Base-by-base conservation (phyloP, 768 basidiomycete species). In the Boletus vermiculosoides region DNA sequence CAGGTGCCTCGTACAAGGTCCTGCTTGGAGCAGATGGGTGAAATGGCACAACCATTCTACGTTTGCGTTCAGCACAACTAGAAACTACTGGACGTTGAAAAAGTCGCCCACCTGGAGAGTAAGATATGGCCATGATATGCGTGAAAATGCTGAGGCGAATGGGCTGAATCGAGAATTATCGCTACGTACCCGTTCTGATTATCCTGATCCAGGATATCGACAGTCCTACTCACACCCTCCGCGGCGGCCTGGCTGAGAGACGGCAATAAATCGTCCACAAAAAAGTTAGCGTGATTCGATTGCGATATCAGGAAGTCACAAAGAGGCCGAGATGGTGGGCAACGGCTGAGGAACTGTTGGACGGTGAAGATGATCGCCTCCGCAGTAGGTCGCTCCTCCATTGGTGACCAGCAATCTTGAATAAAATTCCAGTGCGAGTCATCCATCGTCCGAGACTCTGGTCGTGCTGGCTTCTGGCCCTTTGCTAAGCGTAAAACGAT, bases 391-490 rank as follows among this genome's bases (percentile, higher is more conserved):
- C 55, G 39, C 22, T 60, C 36, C n/a, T 56, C 28, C 1, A 40
- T 5, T 8, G n/a, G 1, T n/a, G 52, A 50, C 60, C 52, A 61
- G 37, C 56, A 60, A 7, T 16, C 7, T 23, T 63, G 42, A n/a
- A 63, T 52, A 0, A 61, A 33, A 10, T 46, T n/a, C 62, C 62
- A 63, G 25, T 56, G 40, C 1, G 20, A 34, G 2, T 62, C 57
- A 8, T 62, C 51, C 1, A 63, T 48, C 2, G 13, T 4, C 7
- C 49, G n/a, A 15, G 23, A 54, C 18, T 22, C 13, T 8, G 62
- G 63, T 18, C 62, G 15, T n/a, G 1, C 47, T 2, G 58, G 63
- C 6, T 42, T 49, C 1, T 45, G 15, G 0, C 55, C 63, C 9
- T n/a, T 45, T 0, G 8, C 16, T 23, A 64, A 37, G 12, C 23